Evolutionary conservation across 1,139 yeast genomes (phyloP), one percentile per base, ranked within the genome.

Genomic region (Magnusiomyces tetraspermus): DNA sequence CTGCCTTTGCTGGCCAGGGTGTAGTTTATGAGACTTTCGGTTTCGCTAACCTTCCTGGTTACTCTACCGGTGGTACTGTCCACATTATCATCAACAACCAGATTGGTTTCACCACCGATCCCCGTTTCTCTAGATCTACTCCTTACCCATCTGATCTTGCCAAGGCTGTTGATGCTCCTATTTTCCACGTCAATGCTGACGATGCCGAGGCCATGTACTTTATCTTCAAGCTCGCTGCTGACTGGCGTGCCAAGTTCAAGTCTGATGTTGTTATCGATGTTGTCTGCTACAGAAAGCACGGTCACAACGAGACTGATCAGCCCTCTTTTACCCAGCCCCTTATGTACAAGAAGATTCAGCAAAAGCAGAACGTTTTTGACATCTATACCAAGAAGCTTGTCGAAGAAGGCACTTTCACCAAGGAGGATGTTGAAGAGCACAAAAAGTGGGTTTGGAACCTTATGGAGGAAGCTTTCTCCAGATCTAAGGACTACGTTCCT

Each of bases 271-370:
- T 92, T 63, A 83, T 92, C 65, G 99, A 92, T 72, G 85, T 94
- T 66, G 97, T 92, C 67, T 96, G 98, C 72, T 92, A 94, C 86
- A 83, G 99, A 76, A 90, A 90, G 74, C 82, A 92, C 70, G 99
- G 99, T 71, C 99, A 92, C 78, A 92, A 92, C 71, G 99, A 92
- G 78, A 92, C 97, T 61, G 99, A 92, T 75, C 98, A 92, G 77
- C 98, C 99, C 55, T 77, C 96, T 48, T 92, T 92, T 80, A 92
- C 99, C 47, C 99, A 92, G 75, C 99, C 99, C 51, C 74, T 89
- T 64, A 92, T 92, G 99, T 92, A 92, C 77, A 76, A 87, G 72
- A 80, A 79, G 74, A 86, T 92, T 68, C 89, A 94, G 55, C 78
- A 86, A 69, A 92, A 90, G 82, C 80, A 82, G 70, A 82, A 90